Conservation (phyloP, 352 stramenopile species). For the Pelagophyceae sp. region DNA sequence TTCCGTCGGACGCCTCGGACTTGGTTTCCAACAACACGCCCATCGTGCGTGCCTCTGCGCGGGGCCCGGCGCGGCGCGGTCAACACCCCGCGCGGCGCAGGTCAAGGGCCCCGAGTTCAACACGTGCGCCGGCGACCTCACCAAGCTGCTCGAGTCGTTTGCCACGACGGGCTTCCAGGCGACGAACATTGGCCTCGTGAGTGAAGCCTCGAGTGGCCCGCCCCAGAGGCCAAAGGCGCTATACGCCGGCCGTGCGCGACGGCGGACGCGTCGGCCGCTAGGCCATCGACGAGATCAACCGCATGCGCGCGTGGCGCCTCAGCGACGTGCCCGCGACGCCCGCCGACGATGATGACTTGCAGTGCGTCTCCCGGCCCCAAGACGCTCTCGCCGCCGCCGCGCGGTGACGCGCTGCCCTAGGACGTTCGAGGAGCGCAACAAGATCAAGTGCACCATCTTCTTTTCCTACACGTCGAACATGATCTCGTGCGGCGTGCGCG, state of each 20-base stretch:
- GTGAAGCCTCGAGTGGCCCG: too few species aligned
- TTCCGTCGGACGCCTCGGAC: neutral
- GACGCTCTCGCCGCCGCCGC: constrained; percentile 38
- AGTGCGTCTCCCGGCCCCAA: too few species aligned
- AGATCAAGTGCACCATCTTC: constrained; percentile 94
- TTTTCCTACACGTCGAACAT: constrained; percentile 98
- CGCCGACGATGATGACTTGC: constrained; percentile 80
- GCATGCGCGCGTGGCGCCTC: constrained; percentile 95
- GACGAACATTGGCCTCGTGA: constrained; percentile 9
- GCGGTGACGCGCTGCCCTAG: too few species aligned
- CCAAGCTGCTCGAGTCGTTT: neutral
- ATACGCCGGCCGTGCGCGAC: too few species aligned
- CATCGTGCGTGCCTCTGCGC: too few species aligned
- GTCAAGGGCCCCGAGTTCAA: neutral
- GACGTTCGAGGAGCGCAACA: constrained; percentile 60
- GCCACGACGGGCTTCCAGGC: constrained; percentile 14
- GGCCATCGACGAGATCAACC: constrained; percentile 93
- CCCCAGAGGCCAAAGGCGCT: too few species aligned
- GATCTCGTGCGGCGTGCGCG: constrained; percentile 93
- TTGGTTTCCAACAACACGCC: neutral
- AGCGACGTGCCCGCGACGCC: constrained; percentile 74
- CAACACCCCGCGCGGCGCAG: too few species aligned
- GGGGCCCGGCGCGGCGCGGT: too few species aligned
- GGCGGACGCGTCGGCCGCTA: too few species aligned
- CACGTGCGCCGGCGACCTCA: neutral